Evolutionary conservation across 78 protist genomes (phyloP).

Genomic region (Chrysochromulina tobinii): DNA sequence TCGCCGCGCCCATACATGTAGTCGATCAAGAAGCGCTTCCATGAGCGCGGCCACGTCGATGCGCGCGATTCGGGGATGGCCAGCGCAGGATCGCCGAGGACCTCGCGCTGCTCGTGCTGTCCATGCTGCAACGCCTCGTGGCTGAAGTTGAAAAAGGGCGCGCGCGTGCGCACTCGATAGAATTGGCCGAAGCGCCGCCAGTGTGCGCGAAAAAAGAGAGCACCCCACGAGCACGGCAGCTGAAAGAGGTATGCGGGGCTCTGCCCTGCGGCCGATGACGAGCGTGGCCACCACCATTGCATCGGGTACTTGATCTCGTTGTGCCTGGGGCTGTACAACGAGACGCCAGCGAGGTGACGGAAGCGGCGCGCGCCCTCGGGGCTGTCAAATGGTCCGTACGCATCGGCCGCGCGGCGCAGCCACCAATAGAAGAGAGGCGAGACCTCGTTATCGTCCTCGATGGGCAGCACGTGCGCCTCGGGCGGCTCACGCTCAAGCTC

Average conservation of each 20-base stretch:
- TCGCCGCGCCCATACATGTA: slow-evolving; percentile 22
- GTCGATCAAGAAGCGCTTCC: slow-evolving; percentile 43
- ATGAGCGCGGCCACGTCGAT: slow-evolving; percentile 1
- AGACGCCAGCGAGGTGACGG: not conserved
- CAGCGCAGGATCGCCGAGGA: not conserved
- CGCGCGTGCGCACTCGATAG: not conserved
- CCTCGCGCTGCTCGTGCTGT: not conserved
- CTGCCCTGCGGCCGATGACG: not conserved
- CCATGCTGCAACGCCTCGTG: not conserved
- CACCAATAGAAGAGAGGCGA: slow-evolving; percentile 33
- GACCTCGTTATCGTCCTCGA: slow-evolving; percentile 53
- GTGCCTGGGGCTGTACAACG: not conserved
- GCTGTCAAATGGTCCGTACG: not conserved
- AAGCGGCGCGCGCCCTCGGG: not conserved
- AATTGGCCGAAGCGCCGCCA: slow-evolving; percentile 28
- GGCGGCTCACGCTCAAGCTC: not conserved
- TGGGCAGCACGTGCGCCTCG: slow-evolving; percentile 4
- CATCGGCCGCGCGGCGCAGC: not conserved
- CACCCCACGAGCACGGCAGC: slow-evolving; percentile 57
- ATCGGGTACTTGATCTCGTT: not conserved
- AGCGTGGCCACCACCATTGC: not conserved
- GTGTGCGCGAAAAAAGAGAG: not conserved
- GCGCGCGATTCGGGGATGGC: not conserved
- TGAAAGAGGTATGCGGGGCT: not conserved
- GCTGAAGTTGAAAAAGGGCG: not conserved